phyloP scores from a whole-genome alignment of 352 stramenopile genomes.

The Globisporangium rhizosaccharum region DNA sequence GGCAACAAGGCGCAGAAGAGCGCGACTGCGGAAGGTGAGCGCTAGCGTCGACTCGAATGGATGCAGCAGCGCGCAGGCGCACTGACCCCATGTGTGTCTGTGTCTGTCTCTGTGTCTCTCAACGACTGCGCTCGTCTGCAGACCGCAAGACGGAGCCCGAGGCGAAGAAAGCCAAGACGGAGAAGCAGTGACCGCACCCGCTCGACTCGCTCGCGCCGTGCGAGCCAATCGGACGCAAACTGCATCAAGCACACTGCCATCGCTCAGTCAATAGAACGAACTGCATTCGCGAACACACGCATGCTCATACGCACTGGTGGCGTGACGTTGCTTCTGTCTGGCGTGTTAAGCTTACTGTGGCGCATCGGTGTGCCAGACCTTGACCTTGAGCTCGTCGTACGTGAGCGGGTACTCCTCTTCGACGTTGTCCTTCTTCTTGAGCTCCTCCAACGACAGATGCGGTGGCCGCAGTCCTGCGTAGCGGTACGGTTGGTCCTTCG shows the following conservation, averaged over 20 bases:
- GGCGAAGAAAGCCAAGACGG: conserved; percentile 74
- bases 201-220: background rate
- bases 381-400: conserved; percentile 82
- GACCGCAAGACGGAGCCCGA: conserved; percentile 38
- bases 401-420: conserved; percentile 86
- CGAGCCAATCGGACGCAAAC: background rate
- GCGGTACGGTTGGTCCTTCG: conserved; percentile 68
- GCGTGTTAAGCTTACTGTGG: background rate
- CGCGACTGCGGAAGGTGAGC: conserved; percentile 20
- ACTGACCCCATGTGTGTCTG: conserved; percentile 2
- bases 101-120: conserved; percentile 3
- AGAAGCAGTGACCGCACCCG: conserved; percentile 26
- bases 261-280: conserved; percentile 24
- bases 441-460: conserved; percentile 69
- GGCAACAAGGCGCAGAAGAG: conserved; percentile 52
- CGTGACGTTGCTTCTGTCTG: background rate
- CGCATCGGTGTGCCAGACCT: conserved; percentile 61
- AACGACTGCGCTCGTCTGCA: background rate
- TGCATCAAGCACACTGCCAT: background rate
- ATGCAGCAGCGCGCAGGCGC: too few relatives aligned
- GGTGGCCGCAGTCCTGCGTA: conserved; percentile 57
- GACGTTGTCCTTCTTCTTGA: conserved; percentile 80
- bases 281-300: conserved; percentile 12
- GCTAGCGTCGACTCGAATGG: too few relatives aligned
- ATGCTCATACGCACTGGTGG: too few relatives aligned